A percentile compares a stretch with the other conserved stretches of the same genome.
These are phyloP conservation scores for Beauveria pseudobassiana DNA, from an alignment of 2,329 filamentous ascomycete genomes.

Conservation along the genomic window DNA sequence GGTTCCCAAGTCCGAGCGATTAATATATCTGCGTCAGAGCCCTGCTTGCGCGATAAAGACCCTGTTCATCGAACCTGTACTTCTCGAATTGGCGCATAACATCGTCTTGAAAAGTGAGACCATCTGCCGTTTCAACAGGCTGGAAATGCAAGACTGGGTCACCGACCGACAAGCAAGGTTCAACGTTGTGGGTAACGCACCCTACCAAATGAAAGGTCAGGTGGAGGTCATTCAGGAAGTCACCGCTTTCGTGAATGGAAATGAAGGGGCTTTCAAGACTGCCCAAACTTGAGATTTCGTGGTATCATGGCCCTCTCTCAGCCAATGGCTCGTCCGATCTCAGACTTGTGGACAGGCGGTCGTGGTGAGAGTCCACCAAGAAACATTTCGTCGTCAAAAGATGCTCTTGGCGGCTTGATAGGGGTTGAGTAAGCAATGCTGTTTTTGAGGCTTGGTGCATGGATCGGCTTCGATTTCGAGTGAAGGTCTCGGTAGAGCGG, in stretches of 20 bases:
- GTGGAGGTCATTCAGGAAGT: background rate
- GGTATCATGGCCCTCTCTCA: constrained; percentile 24
- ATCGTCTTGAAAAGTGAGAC: background rate
- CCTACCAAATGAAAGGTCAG: background rate
- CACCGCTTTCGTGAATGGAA: background rate
- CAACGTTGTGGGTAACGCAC: background rate
- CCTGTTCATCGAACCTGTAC: background rate
- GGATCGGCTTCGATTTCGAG: constrained; percentile 11
- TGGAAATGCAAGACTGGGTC: background rate
- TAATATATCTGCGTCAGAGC: constrained; percentile 2
- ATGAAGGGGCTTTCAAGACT: background rate
- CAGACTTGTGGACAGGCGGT: constrained; percentile 36
- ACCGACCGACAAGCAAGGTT: background rate
- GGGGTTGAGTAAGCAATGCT: constrained; percentile 31
- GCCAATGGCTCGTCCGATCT: constrained; percentile 49
- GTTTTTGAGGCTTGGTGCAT: constrained; percentile 13
- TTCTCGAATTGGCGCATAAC: background rate
- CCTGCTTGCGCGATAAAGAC: background rate
- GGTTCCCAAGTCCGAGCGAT: background rate
- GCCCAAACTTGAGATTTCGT: background rate
- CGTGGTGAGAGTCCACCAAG: constrained; percentile 42
- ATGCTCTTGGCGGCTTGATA: constrained; percentile 35
- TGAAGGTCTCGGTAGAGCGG: constrained; percentile 25
- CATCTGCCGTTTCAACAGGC: background rate
- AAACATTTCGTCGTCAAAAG: constrained; percentile 38